Conservation (phyloP, 805 yeast genomes). For the Cyberlindnera samutprakarnensis region DNA sequence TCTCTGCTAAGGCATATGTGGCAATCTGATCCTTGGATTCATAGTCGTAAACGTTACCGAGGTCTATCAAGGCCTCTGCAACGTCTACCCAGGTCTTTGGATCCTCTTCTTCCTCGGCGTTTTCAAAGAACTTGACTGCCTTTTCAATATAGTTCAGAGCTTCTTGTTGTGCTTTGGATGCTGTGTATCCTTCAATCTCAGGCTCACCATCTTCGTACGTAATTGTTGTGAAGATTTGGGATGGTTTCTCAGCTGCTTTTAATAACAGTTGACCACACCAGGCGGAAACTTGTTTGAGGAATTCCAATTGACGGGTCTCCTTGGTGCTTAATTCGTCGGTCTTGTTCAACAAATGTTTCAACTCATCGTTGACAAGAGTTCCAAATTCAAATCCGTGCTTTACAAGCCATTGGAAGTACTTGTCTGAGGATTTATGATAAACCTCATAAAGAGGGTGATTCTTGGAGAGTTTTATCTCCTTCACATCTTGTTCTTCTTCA, state of each 20-base stretch:
- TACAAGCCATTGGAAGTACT: conserved; percentile 45
- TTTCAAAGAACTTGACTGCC: conserved; percentile 51
- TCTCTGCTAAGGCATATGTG: conserved; percentile 63
- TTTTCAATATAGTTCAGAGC: conserved; percentile 39
- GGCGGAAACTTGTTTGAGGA: conserved; percentile 35
- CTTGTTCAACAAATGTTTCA: conserved; percentile 5
- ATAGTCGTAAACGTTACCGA: conserved; percentile 65
- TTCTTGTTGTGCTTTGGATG: conserved; percentile 38
- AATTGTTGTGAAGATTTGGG: conserved; percentile 44
- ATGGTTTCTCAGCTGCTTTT: conserved; percentile 58
- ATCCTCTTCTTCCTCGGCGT: conserved; percentile 61
- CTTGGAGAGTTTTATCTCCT: conserved; percentile 30
- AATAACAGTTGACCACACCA: conserved; percentile 57
- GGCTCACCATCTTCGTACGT: conserved; percentile 40
- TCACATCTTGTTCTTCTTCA: conserved; percentile 29
- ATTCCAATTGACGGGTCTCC: conserved; percentile 15
- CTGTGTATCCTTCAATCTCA: conserved; percentile 18
- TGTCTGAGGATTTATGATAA: conserved; percentile 28
- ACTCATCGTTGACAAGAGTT: conserved; percentile 11
- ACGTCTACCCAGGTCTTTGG: conserved; percentile 77
- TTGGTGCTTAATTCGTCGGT: conserved; percentile 11
- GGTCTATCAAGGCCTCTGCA: conserved; percentile 78
- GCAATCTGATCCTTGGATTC: conserved; percentile 63
- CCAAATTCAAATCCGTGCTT: conserved; percentile 20
- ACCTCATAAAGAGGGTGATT: conserved; percentile 51